Conservation (phyloP, 2,329 filamentous ascomycete genomes). For the Exophiala xenobiotica region DNA sequence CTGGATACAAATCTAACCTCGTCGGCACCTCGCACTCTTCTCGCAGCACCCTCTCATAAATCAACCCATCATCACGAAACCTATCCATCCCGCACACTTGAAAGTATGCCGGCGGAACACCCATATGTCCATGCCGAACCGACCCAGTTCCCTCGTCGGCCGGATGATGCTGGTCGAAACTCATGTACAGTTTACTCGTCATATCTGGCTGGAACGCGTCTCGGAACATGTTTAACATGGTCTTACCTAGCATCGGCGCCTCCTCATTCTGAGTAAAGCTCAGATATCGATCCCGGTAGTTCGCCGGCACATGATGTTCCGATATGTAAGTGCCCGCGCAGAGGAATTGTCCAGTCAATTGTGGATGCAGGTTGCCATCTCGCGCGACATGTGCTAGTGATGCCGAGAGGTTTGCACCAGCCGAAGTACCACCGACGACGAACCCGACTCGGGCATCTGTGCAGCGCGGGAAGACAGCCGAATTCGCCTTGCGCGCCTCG, state of each 20-base stretch:
- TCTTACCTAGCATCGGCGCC: slow-evolving; percentile 37
- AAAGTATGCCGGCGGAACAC: slow-evolving; percentile 42
- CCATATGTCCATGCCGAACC: slow-evolving; percentile 17
- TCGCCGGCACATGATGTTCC: slow-evolving; percentile 34
- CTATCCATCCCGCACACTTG: slow-evolving; percentile 54
- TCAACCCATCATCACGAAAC: slow-evolving; percentile 53
- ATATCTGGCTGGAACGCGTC: slow-evolving; percentile 36
- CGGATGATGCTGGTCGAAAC: slow-evolving; percentile 34
- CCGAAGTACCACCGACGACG: slow-evolving; percentile 50
- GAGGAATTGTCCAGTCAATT: slow-evolving; percentile 49
- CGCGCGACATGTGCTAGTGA: slow-evolving; percentile 42
- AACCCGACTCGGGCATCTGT: slow-evolving; percentile 47
- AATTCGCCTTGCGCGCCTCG: slow-evolving; percentile 16
- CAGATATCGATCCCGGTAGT: slow-evolving; percentile 42
- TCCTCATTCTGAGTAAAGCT: slow-evolving; percentile 45
- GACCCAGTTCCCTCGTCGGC: slow-evolving; percentile 30
- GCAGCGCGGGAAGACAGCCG: slow-evolving; percentile 39
- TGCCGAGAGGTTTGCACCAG: slow-evolving; percentile 46
- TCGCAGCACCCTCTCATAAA: slow-evolving; percentile 51
- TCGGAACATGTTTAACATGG: slow-evolving; percentile 32
- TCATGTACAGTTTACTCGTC: slow-evolving; percentile 34
- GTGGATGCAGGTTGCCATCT: slow-evolving; percentile 42
- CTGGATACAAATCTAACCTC: slow-evolving; percentile 45
- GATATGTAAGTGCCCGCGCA: slow-evolving; percentile 41
- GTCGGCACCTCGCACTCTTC: slow-evolving; percentile 47